Base-by-base conservation (phyloP, 192 early-diverging fungal genomes). In the Coemansia sp. region DNA sequence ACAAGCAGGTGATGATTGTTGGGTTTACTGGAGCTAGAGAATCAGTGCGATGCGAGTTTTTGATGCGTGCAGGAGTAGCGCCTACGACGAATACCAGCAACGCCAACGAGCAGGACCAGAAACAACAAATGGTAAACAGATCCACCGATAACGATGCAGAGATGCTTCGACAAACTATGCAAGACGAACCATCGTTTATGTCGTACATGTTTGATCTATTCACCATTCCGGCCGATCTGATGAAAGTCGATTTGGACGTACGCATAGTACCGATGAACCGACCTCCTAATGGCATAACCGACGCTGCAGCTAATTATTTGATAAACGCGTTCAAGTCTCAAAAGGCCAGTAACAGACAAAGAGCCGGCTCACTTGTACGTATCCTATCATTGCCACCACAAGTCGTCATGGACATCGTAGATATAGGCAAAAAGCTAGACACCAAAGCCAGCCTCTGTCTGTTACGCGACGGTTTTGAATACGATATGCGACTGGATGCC, bases 41-140 rank as follows among this genome's bases (percentile, higher is more conserved):
- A 36, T 75, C 78, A 12, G 78, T 75, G 42, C 73, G 78, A 4
- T 81, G 78, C 67, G 78, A 81, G 68, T 81, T 75, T 58, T n/a
- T 72, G 62, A 68, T 81, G 38, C 61, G 60, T 20, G 67, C 73
- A 7, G 63, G 72, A 16, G 77, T 75, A 1, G 7, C 60, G 6
- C 29, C 16, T 42, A 1, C 60, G 11, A 28, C 14, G 7, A 11
- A 18, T 25, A 14, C 49, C 48, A 49, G n/a, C 1, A 38, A 36
- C 34, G 25, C 20, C 48, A 22, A 5, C 5, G 40, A 49, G 6
- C 17, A 55, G 18, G 52, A 31, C 8, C 25, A 7, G 32, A 12
- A 58, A 5, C 20, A 51, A 25, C 0, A 54, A 7, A 14, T 8
- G 18, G 25, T 0, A 22, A 31, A 30, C 31, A 12, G 6, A 16